Evolutionary conservation across 345 rosid species (phyloP).

Genomic region (Theobroma cacao): DNA sequence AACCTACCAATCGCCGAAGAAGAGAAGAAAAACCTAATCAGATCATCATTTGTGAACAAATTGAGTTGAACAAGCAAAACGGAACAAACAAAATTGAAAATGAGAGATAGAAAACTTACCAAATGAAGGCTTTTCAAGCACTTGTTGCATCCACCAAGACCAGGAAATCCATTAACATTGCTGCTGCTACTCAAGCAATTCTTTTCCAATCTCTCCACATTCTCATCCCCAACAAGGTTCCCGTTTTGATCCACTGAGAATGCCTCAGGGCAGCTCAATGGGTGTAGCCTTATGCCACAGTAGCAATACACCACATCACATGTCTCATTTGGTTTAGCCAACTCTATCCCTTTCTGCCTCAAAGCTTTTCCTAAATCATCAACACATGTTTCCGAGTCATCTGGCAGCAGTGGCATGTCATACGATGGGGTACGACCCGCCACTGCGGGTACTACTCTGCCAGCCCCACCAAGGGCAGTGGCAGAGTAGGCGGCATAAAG

Average conservation of each 20-base stretch:
- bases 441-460: slow-evolving; percentile 9
- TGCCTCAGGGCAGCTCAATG: slow-evolving; percentile 64
- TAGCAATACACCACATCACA: slow-evolving; percentile 88
- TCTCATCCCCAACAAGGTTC: slow-evolving; percentile 57
- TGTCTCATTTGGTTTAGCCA: slow-evolving; percentile 65
- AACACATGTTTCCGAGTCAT: slow-evolving; percentile 92
- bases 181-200: slow-evolving; percentile 60
- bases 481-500: slow-evolving; percentile 82
- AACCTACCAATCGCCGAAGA: slow-evolving; percentile 1
- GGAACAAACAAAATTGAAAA: background rate
- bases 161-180: slow-evolving; percentile 50
- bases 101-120: slow-evolving; percentile 27
- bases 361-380: slow-evolving; percentile 70
- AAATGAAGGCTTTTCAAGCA: slow-evolving; percentile 68
- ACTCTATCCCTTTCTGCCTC: slow-evolving; percentile 60
- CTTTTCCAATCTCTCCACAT: slow-evolving; percentile 60
- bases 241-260: slow-evolving; percentile 52
- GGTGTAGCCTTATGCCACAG: slow-evolving; percentile 85
- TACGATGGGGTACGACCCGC: slow-evolving; percentile 31
- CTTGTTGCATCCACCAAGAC: slow-evolving; percentile 72
- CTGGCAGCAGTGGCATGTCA: slow-evolving; percentile 85
- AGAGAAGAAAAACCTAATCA: background rate
- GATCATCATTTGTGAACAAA: background rate
- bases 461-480: slow-evolving; percentile 50
- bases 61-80: background rate